Base-by-base conservation (phyloP, 2,329 filamentous ascomycete species). In the Ophiostoma populinum region DNA sequence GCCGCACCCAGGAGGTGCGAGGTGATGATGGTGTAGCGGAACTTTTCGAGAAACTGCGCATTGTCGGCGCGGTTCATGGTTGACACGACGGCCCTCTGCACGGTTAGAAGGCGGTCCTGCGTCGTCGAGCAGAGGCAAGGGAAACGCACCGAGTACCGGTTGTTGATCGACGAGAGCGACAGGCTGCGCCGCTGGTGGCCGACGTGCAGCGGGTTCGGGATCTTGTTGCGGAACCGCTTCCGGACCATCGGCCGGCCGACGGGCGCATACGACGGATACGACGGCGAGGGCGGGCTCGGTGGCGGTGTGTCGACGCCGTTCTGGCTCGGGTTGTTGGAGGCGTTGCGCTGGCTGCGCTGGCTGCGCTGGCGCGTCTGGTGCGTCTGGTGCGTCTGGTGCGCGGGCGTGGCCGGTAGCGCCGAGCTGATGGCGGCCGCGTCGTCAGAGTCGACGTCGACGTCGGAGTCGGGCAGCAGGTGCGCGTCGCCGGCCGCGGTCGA, bases 21-120 rank as follows among this genome's bases (percentile, higher is more conserved):
- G 34, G 85, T 85, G 49, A 94, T 80, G 44, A 94, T 81, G 16
- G 81, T 79, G 56, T 94, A 94, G 43, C 86, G 80, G 49, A 94
- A 94, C 50, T 85, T 80, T 55, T 94, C 86, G 40, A 93, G 66
- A 49, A 94, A 93, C 45, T 75, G 76, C 45, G 77, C 68, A 51
- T 86, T 92, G 47, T 92, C 85, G 46, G 70, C 73, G 44, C 76
- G 67, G 37, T 80, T 76, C 42, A 92, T 67, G 41, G 71, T 69
- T 26, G 76, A 75, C 44, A 78, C 79, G 39, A 86, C 67, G 8
- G 70, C 77, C 47, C 66, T 68, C 76, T 81, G 49, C 24, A 11
- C 19, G 26, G 15, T 33, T 33, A 33, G 31, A 16, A 20, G 13
- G 11, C 17, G 20, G 9, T 24, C 13, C 6, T 18, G 26, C 16